Evolutionary conservation across 2,329 filamentous ascomycete species (phyloP), one percentile per base, ranked within the genome.

Genomic region (Botrytis hyacinthi): DNA sequence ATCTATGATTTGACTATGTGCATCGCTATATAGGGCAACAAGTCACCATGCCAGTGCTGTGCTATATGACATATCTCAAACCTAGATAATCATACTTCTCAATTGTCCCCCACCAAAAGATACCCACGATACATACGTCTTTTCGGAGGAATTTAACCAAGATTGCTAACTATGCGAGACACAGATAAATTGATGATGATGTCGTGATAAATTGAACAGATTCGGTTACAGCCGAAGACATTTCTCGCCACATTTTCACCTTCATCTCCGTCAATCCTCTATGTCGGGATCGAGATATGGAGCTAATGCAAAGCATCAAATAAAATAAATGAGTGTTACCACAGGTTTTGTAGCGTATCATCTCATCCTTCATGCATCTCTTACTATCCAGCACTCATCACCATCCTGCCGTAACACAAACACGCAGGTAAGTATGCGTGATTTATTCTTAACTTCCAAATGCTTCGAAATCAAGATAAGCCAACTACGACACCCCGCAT

Each of bases 111-210:
- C 32, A 69, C 22, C 48, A 29, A 68, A 32, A 44, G 66, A 42
- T 57, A 57, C 66, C n/a, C 48, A 69, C 26, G 66, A 68, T 69
- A 69, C 66, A n/a, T 42, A 44, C 18, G 22, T 10, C 22, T 57
- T 57, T 37, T 68, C 71, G 71, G 62, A 72, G 71, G 18, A 60
- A 60, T 72, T 68, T 60, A 72, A 59, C 63, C 71, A 60, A 72
- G 62, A 72, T 72, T 72, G 18, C 48, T 22, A 57, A 42, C 48
- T 37, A 42, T 69, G 48, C 66, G n/a, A 37, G 18, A 42, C 66
- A 69, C n/a, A 69, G 48, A 57, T 57, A 57, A n/a, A 69, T 44
- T 32, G 35, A 4, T 42, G 40, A n/a, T 44, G 40, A 29, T 70
- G 12, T 20, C 35, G 35, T 46, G 20, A 46, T 9, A 37, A 57